phyloP scores from a whole-genome alignment of 2,329 filamentous ascomycete species.

The Dendrostoma leiphaemia region DNA sequence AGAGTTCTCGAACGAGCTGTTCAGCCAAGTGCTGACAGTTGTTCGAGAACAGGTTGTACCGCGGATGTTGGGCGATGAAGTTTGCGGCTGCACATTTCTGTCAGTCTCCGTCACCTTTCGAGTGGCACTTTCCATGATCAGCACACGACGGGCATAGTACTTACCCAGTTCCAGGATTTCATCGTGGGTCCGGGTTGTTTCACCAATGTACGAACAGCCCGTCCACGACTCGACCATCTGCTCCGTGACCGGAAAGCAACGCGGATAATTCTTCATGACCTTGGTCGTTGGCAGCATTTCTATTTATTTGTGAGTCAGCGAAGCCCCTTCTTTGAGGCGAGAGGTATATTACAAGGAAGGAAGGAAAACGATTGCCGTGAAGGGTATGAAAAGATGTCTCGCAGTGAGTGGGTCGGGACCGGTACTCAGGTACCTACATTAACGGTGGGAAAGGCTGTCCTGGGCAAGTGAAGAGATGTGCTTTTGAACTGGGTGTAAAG shows the following conservation, averaged over 20 bases:
- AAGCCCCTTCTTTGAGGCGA: too few species aligned
- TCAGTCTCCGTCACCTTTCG: neutral
- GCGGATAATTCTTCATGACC: slow-evolving; percentile 21
- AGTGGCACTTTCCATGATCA: neutral
- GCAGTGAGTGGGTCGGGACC: too few species aligned
- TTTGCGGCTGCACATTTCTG: slow-evolving; percentile 21
- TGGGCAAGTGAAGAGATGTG: too few species aligned
- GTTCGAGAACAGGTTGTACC: slow-evolving; percentile 29
- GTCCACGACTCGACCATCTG: slow-evolving; percentile 28
- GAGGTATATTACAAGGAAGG: too few species aligned
- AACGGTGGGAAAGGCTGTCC: too few species aligned
- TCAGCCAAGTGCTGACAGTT: slow-evolving; percentile 33
- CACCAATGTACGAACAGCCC: slow-evolving; percentile 30
- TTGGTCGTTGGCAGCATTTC: slow-evolving; percentile 19
- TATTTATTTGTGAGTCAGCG: neutral
- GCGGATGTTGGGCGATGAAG: slow-evolving; percentile 28
- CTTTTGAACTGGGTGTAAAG: too few species aligned
- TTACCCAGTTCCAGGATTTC: slow-evolving; percentile 29
- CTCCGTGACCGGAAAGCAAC: slow-evolving; percentile 28
- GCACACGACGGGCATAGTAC: slow-evolving; percentile 1
- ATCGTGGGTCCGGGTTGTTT: slow-evolving; percentile 30
- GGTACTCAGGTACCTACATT: too few species aligned
- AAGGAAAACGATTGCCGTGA: too few species aligned
- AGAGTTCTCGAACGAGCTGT: slow-evolving; percentile 28
- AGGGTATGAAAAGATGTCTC: too few species aligned